These are phyloP conservation scores for Gossypium ekmanianum DNA, from an alignment of 345 rosid species.

Conservation along the genomic window DNA sequence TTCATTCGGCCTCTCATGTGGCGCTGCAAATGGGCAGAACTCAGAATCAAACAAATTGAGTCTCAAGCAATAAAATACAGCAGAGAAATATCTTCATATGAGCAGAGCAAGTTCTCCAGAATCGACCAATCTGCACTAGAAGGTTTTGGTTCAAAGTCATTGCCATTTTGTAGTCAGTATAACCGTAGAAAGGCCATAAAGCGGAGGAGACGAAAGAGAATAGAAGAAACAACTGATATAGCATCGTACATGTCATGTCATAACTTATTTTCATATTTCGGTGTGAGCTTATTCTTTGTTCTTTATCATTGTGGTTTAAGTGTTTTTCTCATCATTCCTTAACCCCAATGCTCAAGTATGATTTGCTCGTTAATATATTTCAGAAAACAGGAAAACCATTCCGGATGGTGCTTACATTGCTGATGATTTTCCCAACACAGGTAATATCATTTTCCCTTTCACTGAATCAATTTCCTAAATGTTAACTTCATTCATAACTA, in stretches of 20 bases:
- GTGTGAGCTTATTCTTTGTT: slow-evolving; percentile 34
- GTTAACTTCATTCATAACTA: background rate
- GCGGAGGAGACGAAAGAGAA: slow-evolving; percentile 73
- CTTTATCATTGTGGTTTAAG: slow-evolving; percentile 15
- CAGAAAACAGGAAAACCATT: slow-evolving; percentile 68
- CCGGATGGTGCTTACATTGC: slow-evolving; percentile 47
- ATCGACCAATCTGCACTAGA: slow-evolving; percentile 43
- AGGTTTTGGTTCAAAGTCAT: slow-evolving; percentile 57
- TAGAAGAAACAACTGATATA: slow-evolving; percentile 53
- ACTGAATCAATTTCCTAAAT: background rate
- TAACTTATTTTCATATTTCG: slow-evolving; percentile 62
- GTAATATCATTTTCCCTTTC: slow-evolving; percentile 18
- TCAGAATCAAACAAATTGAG: slow-evolving; percentile 66
- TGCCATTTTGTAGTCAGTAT: slow-evolving; percentile 58
- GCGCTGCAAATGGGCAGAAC: slow-evolving; percentile 89
- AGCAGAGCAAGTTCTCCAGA: slow-evolving; percentile 41
- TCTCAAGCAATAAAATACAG: slow-evolving; percentile 59
- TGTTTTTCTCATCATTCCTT: background rate
- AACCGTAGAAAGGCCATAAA: slow-evolving; percentile 50
- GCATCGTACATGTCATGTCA: slow-evolving; percentile 58
- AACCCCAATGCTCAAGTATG: background rate
- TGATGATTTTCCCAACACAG: slow-evolving; percentile 60
- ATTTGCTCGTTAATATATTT: slow-evolving; percentile 20
- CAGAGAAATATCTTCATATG: slow-evolving; percentile 44
- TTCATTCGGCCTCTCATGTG: slow-evolving; percentile 82